phyloP scores from a whole-genome alignment of 2,329 filamentous ascomycete species.

The Anisogramma anomala region DNA sequence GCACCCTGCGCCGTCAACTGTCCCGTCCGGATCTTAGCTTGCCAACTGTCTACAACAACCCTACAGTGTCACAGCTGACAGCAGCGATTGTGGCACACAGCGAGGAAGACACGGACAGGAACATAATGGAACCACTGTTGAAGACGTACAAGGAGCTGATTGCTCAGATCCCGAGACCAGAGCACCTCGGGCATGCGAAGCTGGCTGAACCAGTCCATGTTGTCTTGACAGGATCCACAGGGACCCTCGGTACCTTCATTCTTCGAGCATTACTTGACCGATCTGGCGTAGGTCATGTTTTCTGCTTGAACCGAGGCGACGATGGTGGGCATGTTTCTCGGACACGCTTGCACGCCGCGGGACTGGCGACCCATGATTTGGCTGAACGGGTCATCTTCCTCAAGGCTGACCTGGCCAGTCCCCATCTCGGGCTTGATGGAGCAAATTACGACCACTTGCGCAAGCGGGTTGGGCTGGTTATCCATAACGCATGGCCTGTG shows the following conservation, averaged over 20 bases:
- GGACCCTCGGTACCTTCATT: slow-evolving; percentile 3
- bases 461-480: slow-evolving; percentile 19
- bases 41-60: slow-evolving; percentile 16
- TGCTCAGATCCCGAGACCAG: neutral
- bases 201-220: neutral
- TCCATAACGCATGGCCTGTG: slow-evolving; percentile 38
- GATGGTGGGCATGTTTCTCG: slow-evolving; percentile 6
- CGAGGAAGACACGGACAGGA: neutral
- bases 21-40: slow-evolving; percentile 7
- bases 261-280: neutral
- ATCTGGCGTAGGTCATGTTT: neutral
- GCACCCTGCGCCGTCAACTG: slow-evolving; percentile 11
- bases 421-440: slow-evolving; percentile 15
- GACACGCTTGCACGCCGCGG: neutral
- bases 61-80: slow-evolving; percentile 15
- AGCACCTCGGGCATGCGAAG: neutral
- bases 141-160: neutral
- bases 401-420: slow-evolving; percentile 14
- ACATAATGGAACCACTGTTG: neutral
- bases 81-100: slow-evolving; percentile 17
- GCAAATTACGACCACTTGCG: slow-evolving; percentile 13
- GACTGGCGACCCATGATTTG: neutral
- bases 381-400: slow-evolving; percentile 17
- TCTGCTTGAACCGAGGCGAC: slow-evolving; percentile 1
- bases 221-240: slow-evolving; percentile 22